These are phyloP conservation scores for Amaranthus hypochondriacus DNA, from an alignment of 148 eudicot genomes.

Conservation along the genomic window DNA sequence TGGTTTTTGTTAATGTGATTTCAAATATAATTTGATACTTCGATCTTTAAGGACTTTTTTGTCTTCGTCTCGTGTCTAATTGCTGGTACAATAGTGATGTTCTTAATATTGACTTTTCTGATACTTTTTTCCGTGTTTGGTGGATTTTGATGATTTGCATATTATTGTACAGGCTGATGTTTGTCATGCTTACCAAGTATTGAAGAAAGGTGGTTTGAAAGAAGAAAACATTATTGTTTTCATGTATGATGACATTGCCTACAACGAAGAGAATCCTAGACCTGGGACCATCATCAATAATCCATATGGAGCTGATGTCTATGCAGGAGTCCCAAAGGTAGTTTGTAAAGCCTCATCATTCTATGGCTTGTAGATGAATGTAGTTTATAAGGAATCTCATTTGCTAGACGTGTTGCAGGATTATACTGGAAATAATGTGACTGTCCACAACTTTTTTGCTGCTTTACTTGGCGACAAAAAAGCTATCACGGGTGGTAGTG, in stretches of 20 bases:
- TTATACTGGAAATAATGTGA: constrained; percentile 39
- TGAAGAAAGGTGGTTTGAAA: constrained; percentile 60
- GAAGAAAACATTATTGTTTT: constrained; percentile 56
- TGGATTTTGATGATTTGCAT: background rate
- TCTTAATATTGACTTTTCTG: background rate
- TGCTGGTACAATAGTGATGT: background rate
- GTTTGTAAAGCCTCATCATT: background rate
- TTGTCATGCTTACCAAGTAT: constrained; percentile 58
- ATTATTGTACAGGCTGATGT: constrained; percentile 41
- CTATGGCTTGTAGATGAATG: background rate
- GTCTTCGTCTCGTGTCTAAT: background rate
- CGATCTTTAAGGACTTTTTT: background rate
- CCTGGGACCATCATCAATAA: constrained; percentile 39
- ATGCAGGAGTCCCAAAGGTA: constrained; percentile 45
- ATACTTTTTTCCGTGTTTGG: too few species aligned
- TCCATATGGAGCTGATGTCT: constrained; percentile 38
- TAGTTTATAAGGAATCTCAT: background rate
- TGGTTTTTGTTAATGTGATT: background rate
- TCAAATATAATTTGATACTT: background rate
- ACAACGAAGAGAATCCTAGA: constrained; percentile 38
- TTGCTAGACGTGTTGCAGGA: constrained; percentile 26
- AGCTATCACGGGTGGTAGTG: constrained; percentile 40
- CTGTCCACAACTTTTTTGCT: constrained; percentile 36
- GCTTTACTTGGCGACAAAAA: constrained; percentile 35
- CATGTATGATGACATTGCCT: constrained; percentile 60